Conservation (phyloP, 352 stramenopile species). For the Phytophthora hibernalis region DNA sequence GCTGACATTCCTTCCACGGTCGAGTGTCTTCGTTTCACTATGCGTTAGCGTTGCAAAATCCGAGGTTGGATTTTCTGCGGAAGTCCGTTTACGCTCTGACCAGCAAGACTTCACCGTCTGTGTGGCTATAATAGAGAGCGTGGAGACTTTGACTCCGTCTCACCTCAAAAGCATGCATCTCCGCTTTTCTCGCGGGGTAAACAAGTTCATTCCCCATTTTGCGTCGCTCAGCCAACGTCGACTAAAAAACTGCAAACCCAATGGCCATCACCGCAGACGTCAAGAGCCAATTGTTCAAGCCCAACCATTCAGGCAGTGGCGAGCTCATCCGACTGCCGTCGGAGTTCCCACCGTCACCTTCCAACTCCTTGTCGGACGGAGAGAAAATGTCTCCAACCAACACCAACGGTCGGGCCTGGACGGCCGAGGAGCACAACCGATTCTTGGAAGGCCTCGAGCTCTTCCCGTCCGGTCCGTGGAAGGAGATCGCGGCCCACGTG, state of each 20-base stretch:
- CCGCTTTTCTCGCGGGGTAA: slow-evolving; percentile 15
- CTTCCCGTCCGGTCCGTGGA: slow-evolving; percentile 72
- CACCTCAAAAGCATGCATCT: slow-evolving; percentile 13
- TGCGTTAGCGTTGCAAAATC: slow-evolving; percentile 13
- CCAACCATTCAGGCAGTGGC: slow-evolving; percentile 14
- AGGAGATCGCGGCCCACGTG: slow-evolving; percentile 62
- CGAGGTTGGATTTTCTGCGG: slow-evolving; percentile 35
- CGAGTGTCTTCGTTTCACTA: slow-evolving; percentile 9
- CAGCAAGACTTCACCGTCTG: slow-evolving; percentile 25
- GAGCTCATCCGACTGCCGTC: slow-evolving; percentile 49
- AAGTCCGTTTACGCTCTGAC: slow-evolving; percentile 29
- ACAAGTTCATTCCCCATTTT: slow-evolving; percentile 42
- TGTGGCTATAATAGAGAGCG: slow-evolving; percentile 32
- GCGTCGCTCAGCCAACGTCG: slow-evolving; percentile 1
- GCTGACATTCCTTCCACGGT: slow-evolving; percentile 17
- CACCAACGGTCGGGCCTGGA: slow-evolving; percentile 51
- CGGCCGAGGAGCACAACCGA: slow-evolving; percentile 58
- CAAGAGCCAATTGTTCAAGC: slow-evolving; percentile 57
- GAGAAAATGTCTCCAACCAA: slow-evolving; percentile 27
- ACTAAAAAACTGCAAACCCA: too few relatives aligned
- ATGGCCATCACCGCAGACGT: slow-evolving; percentile 62
- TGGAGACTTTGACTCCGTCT: slow-evolving; percentile 21
- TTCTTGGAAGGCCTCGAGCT: slow-evolving; percentile 67
- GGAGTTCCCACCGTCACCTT: slow-evolving; percentile 21
- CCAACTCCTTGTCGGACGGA: slow-evolving; percentile 2